phyloP scores from a whole-genome alignment of 2,329 filamentous ascomycete genomes.

The Venturia nashicola region DNA sequence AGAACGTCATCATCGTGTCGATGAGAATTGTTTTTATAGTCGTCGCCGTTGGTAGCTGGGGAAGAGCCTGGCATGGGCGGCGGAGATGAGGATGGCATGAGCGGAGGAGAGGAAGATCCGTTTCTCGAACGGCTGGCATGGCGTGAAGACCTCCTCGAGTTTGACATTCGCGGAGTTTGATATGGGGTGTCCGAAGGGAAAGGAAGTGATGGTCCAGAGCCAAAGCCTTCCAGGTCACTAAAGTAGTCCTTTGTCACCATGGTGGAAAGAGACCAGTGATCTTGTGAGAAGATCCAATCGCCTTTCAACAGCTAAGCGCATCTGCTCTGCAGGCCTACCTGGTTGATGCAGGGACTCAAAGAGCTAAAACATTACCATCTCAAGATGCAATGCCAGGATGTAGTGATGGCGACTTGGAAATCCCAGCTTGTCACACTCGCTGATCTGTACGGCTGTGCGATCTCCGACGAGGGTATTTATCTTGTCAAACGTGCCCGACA shows the following conservation, averaged over 20 bases:
- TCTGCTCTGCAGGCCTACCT: neutral
- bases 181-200: conserved; percentile 62
- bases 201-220: conserved; percentile 43
- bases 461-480: neutral
- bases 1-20: conserved; percentile 54
- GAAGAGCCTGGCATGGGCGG: conserved; percentile 18
- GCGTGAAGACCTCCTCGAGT: conserved; percentile 53
- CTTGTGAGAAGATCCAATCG: neutral
- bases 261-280: neutral
- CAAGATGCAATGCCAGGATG: neutral
- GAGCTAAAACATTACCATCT: neutral
- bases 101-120: conserved; percentile 47
- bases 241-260: conserved; percentile 29
- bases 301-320: neutral
- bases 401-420: neutral
- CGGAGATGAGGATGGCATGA: conserved; percentile 48
- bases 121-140: conserved; percentile 31
- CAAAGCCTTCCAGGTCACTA: conserved; percentile 30
- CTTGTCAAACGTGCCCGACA: neutral
- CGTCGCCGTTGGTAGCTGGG: conserved; percentile 18
- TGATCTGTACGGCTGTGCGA: neutral
- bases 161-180: conserved; percentile 42
- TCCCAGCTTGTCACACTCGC: neutral
- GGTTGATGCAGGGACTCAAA: neutral
- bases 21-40: conserved; percentile 30